Conservation (phyloP, 2,329 filamentous ascomycete genomes). For the Calycina marina region DNA sequence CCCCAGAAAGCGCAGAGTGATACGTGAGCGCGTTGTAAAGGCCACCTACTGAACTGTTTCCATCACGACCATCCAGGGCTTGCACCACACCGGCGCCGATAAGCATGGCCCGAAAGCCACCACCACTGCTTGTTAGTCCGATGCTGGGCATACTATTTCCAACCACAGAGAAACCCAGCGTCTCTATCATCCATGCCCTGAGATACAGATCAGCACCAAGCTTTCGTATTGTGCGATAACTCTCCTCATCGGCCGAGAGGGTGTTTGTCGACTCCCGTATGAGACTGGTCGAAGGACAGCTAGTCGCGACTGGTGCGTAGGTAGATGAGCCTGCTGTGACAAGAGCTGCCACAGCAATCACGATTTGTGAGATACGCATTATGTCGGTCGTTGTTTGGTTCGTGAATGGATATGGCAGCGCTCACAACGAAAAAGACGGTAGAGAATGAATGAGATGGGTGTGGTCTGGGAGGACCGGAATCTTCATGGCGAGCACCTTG, state of each 20-base stretch:
- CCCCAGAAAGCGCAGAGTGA: slow-evolving; percentile 8
- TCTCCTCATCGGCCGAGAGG: slow-evolving; percentile 4
- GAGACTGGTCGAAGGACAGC: slow-evolving; percentile 3
- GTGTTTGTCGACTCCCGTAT: slow-evolving; percentile 3
- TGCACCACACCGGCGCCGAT: slow-evolving; percentile 17
- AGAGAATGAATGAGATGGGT: no score
- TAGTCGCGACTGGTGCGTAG: slow-evolving; percentile 4
- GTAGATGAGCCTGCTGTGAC: background rate
- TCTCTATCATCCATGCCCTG: slow-evolving; percentile 4
- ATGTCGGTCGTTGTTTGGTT: no score
- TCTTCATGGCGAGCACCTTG: no score
- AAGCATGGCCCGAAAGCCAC: slow-evolving; percentile 18
- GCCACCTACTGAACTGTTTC: slow-evolving; percentile 7
- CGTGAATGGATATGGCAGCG: no score
- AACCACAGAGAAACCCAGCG: slow-evolving; percentile 1
- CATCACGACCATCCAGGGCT: slow-evolving; percentile 15
- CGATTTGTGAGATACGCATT: background rate
- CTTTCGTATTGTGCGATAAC: slow-evolving; percentile 5
- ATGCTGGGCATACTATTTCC: slow-evolving; percentile 10
- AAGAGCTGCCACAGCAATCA: background rate
- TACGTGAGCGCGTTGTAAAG: slow-evolving; percentile 9
- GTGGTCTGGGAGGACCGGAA: no score
- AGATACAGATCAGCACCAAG: slow-evolving; percentile 3
- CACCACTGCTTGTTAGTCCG: slow-evolving; percentile 17
- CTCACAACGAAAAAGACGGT: no score